Evolutionary conservation across 306 rosid genomes (phyloP).

Genomic region (Trichosanthes cucumerina): DNA sequence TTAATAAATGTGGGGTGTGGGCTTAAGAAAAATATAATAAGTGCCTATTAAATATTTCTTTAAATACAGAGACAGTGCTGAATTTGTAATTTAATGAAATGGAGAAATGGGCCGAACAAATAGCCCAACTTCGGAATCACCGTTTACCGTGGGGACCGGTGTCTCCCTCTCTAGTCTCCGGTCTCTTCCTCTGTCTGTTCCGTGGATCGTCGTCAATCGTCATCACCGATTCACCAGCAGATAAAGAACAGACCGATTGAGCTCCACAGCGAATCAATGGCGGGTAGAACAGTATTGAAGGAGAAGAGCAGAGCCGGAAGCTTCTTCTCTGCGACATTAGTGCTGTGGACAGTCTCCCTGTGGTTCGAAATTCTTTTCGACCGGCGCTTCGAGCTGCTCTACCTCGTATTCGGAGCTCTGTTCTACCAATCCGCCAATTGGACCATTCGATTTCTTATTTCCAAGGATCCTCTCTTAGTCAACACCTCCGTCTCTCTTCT

Average conservation of each 20-base stretch:
- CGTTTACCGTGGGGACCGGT: neutral
- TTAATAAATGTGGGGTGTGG: too few relatives aligned
- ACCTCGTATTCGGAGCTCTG: slow-evolving; percentile 40
- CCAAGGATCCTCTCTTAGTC: slow-evolving; percentile 59
- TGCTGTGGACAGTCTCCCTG: slow-evolving; percentile 50
- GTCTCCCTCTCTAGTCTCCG: neutral
- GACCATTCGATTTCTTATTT: slow-evolving; percentile 32
- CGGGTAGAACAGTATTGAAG: slow-evolving; percentile 1
- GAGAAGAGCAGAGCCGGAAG: slow-evolving; percentile 23
- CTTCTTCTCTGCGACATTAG: slow-evolving; percentile 51
- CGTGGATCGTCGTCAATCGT: neutral
- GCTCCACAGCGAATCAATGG: slow-evolving; percentile 21
- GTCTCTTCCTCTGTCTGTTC: slow-evolving; percentile 13
- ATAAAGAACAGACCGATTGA: neutral
- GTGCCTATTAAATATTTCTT: too few relatives aligned
- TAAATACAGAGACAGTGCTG: too few relatives aligned
- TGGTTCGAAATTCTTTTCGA: slow-evolving; percentile 40
- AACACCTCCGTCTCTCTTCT: slow-evolving; percentile 87
- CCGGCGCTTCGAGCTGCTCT: slow-evolving; percentile 36
- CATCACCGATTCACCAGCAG: neutral
- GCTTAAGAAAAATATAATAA: too few relatives aligned
- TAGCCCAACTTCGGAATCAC: neutral
- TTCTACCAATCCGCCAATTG: slow-evolving; percentile 56
- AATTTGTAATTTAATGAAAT: too few relatives aligned
- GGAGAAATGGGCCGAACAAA: neutral